Percentiles rank a stretch among this genome's conserved stretches.
Conservation (phyloP, 2,329 filamentous ascomycete species). For the Monosporascus sp. region DNA sequence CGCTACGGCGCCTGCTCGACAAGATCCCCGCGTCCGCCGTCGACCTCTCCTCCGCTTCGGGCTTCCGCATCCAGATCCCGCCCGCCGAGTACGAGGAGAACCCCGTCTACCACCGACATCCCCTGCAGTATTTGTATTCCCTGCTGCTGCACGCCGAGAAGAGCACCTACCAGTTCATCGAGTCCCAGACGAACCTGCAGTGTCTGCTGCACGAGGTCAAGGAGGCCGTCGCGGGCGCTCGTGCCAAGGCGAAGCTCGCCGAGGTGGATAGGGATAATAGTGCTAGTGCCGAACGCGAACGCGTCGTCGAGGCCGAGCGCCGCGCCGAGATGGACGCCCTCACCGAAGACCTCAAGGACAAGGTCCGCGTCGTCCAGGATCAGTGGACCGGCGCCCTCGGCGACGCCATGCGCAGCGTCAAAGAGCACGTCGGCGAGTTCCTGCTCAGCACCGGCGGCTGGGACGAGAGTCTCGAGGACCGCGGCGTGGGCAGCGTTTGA, state of each 20-base stretch:
- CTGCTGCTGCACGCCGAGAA: conserved; percentile 84
- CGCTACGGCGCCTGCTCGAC: conserved; percentile 70
- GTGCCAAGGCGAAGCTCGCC: conserved; percentile 61
- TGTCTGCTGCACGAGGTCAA: conserved; percentile 90
- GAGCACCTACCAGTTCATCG: conserved; percentile 94
- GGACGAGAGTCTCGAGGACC: conserved; percentile 69
- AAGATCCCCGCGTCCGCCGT: conserved; percentile 61
- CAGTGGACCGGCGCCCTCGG: conserved; percentile 90
- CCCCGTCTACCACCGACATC: conserved; percentile 71
- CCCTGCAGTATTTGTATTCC: conserved; percentile 84
- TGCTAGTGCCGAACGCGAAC: too few relatives aligned
- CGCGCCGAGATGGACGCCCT: conserved; percentile 63
- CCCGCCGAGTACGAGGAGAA: conserved; percentile 78
- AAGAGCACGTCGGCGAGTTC: conserved; percentile 67
- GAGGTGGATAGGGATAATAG: conserved; percentile 46
- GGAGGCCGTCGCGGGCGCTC: conserved; percentile 60
- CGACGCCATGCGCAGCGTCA: conserved; percentile 65
- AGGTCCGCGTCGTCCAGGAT: conserved; percentile 82
- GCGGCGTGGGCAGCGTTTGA: conserved; percentile 43
- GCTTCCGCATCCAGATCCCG: conserved; percentile 73
- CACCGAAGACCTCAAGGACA: conserved; percentile 87
- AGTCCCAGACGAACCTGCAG: conserved; percentile 84
- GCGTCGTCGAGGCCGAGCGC: conserved; percentile 47
- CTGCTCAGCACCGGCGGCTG: conserved; percentile 76
- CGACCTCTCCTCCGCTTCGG: conserved; percentile 8